Evolutionary conservation across 139 green algal species (phyloP).

Genomic region (Deuterostichococcus epilithicus): DNA sequence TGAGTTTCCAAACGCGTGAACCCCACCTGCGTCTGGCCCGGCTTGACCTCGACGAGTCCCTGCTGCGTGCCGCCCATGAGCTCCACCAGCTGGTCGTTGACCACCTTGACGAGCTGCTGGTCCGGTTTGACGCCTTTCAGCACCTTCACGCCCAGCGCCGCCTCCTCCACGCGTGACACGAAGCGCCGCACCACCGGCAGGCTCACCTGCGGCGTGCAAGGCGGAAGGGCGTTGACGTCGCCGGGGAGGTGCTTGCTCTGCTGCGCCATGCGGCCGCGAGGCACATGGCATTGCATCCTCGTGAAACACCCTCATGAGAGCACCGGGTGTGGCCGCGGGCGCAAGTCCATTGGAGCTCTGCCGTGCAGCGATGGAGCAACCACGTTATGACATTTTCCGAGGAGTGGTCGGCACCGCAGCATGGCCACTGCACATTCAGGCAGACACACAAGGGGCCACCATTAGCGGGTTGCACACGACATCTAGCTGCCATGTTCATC

Average conservation of each 20-base stretch:
- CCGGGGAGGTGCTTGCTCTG: too few relatives aligned
- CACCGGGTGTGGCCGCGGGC: too few relatives aligned
- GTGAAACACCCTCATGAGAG: not conserved
- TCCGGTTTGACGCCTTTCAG: conserved; percentile 83
- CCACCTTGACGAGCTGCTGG: conserved; percentile 92
- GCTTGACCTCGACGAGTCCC: conserved; percentile 43
- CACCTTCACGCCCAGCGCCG: conserved; percentile 76
- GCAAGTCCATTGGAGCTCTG: not conserved
- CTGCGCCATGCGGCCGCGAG: not conserved
- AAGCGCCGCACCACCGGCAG: conserved; percentile 93
- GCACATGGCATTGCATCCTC: not conserved
- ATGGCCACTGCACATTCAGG: not conserved
- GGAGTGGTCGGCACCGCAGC: too few relatives aligned
- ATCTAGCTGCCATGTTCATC: not conserved
- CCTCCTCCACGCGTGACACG: conserved; percentile 82
- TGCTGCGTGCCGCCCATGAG: conserved; percentile 87
- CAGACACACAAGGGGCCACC: not conserved
- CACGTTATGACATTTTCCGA: too few relatives aligned
- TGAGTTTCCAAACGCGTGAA: too few relatives aligned
- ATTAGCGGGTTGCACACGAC: not conserved
- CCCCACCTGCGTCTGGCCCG: conserved; percentile 23
- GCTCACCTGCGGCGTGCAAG: conserved; percentile 53
- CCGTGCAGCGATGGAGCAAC: too few relatives aligned
- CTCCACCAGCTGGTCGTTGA: conserved; percentile 86
- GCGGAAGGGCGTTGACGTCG: not conserved